Conservation (phyloP, 148 eudicot species). For the Salicornia ramosissima region DNA sequence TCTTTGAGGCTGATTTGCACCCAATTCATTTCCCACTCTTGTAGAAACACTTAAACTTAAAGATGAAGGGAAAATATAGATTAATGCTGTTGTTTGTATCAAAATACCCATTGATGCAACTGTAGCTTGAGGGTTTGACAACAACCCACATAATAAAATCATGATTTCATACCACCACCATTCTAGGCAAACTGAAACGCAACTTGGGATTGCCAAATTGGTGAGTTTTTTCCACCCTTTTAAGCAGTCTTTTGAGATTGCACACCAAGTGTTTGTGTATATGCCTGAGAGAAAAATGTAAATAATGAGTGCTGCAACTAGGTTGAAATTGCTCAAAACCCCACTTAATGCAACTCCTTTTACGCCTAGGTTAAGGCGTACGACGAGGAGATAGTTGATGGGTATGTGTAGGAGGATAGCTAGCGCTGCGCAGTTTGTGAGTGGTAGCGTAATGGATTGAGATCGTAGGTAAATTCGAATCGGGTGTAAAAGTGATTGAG, state of each 20-base stretch:
- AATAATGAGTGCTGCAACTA: slow-evolving; percentile 37
- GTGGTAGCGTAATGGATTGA: slow-evolving; percentile 64
- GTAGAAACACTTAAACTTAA: slow-evolving; percentile 64
- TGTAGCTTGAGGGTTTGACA: slow-evolving; percentile 46
- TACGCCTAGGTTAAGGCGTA: slow-evolving; percentile 39
- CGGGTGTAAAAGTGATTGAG: slow-evolving; percentile 60
- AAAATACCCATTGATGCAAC: slow-evolving; percentile 72
- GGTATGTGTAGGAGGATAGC: slow-evolving; percentile 66
- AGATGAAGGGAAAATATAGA: slow-evolving; percentile 79
- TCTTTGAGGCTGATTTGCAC: slow-evolving; percentile 42
- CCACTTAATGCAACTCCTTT: slow-evolving; percentile 61
- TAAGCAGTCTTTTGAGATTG: slow-evolving; percentile 42
- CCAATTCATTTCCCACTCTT: slow-evolving; percentile 60
- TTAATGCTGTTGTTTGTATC: slow-evolving; percentile 66
- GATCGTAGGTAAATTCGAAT: slow-evolving; percentile 64
- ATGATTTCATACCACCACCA: slow-evolving; percentile 98
- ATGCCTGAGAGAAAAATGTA: slow-evolving; percentile 47
- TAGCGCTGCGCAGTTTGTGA: slow-evolving; percentile 56
- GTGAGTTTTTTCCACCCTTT: slow-evolving; percentile 44
- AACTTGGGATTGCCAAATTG: slow-evolving; percentile 66
- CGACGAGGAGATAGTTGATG: slow-evolving; percentile 56
- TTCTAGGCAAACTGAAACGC: slow-evolving; percentile 69
- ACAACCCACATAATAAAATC: slow-evolving; percentile 61
- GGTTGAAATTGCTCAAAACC: slow-evolving; percentile 49
- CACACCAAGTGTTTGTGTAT: slow-evolving; percentile 53